These are phyloP conservation scores for Leccinum disarticulatum DNA, from an alignment of 768 basidiomycete genomes.

Conservation along the genomic window DNA sequence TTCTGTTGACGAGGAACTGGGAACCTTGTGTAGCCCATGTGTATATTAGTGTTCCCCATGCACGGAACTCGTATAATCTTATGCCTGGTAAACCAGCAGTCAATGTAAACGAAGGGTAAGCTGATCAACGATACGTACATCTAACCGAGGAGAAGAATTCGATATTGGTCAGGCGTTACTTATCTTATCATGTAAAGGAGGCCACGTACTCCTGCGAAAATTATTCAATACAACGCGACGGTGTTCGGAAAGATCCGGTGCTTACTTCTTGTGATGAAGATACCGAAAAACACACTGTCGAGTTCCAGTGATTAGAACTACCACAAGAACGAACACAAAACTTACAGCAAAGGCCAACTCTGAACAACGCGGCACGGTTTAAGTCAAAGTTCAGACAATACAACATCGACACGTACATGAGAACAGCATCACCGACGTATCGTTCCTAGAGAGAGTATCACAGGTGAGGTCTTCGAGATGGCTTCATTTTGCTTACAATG, in stretches of 20 bases:
- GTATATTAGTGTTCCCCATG: slow-evolving; percentile 33
- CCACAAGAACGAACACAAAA: background rate
- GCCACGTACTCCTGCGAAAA: slow-evolving; percentile 25
- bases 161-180: background rate
- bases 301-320: background rate
- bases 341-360: slow-evolving; percentile 23
- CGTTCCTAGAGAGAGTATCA: slow-evolving; percentile 26
- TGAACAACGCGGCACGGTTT: background rate
- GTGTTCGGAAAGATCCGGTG: background rate
- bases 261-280: slow-evolving; percentile 22
- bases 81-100: slow-evolving; percentile 16
- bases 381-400: slow-evolving; percentile 1
- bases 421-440: slow-evolving; percentile 31
- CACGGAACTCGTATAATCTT: slow-evolving; percentile 31
- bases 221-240: slow-evolving; percentile 1
- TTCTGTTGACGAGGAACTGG: background rate
- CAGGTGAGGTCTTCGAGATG: background rate
- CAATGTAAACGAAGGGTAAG: background rate
- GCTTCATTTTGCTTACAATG: slow-evolving; percentile 18
- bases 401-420: slow-evolving; percentile 21
- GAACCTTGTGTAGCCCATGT: slow-evolving; percentile 35
- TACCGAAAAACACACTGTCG: slow-evolving; percentile 22
- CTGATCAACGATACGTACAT: slow-evolving; percentile 15
- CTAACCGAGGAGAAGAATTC: slow-evolving; percentile 7
- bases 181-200: background rate